Evolutionary conservation across 352 stramenopile genomes (phyloP).

Genomic region (Globisporangium uncinulatum): DNA sequence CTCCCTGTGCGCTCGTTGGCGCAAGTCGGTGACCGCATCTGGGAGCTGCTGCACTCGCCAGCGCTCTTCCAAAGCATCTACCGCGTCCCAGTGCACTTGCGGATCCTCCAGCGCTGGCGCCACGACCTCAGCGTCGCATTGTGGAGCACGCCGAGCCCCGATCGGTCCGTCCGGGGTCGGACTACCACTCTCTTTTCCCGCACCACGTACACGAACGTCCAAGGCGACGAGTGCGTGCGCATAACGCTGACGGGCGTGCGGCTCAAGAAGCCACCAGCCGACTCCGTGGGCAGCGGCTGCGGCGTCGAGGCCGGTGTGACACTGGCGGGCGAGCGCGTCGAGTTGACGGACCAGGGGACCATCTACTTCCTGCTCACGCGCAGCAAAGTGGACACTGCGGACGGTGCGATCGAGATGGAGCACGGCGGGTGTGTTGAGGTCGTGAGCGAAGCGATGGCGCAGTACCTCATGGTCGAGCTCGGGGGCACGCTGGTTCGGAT

Average conservation of each 20-base stretch:
- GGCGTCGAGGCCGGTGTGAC: not conserved
- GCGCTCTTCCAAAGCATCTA: slow-evolving; percentile 5
- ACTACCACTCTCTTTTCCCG: slow-evolving; percentile 1
- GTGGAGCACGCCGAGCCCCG: slow-evolving; percentile 7
- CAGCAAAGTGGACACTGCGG: not conserved
- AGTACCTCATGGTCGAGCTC: slow-evolving; percentile 12
- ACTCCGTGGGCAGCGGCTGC: not conserved
- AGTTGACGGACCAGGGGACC: slow-evolving; percentile 1
- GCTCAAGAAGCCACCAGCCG: not conserved
- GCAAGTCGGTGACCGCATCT: slow-evolving; percentile 1
- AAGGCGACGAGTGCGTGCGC: not conserved
- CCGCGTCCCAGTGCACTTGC: slow-evolving; percentile 4
- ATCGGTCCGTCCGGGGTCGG: not conserved
- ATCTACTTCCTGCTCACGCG: slow-evolving; percentile 5
- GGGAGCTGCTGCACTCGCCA: slow-evolving; percentile 8
- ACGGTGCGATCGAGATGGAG: slow-evolving; percentile 1
- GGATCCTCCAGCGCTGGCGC: slow-evolving; percentile 5
- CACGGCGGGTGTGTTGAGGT: slow-evolving; percentile 7
- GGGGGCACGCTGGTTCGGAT: slow-evolving; percentile 6
- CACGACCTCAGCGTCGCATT: slow-evolving; percentile 7
- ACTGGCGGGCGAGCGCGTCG: not conserved
- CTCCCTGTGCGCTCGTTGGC: not conserved
- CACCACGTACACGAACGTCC: not conserved
- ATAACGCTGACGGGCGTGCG: slow-evolving; percentile 7
- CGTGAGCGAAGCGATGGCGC: slow-evolving; percentile 6